Evolutionary conservation across 176 grass and related monocot genomes (phyloP), one percentile per base, ranked within the genome.

Genomic region (Avena atlantica): DNA sequence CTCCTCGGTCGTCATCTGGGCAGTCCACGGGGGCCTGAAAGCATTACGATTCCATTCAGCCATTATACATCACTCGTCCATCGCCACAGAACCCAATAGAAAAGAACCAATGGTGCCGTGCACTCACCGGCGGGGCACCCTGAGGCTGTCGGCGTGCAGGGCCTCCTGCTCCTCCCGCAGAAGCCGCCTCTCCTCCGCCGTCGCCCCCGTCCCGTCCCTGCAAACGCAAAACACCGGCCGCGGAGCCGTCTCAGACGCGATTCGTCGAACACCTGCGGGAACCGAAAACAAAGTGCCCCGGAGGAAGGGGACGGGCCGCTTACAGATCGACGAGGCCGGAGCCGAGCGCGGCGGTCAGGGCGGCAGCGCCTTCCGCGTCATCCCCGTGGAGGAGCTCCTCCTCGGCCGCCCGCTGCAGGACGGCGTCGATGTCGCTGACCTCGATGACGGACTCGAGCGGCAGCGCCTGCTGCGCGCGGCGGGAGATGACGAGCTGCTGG

Each of bases 21-120:
- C 45, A 88, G 52, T 93, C 94, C 94, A 95, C 51, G 87, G 81
- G 27, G 94, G 94, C 23, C 91, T 95, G 75, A n/a, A 85, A 94
- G n/a, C 2, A 45, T 16, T 2, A 12, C 4, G 2, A 48, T 11
- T 64, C 58, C 25, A 34, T 52, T 63, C 37, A 84, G 1, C 17
- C 23, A 74, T 1, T 12, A 81, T 2, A 62, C 49, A 48, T 8
- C 1, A 10, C 11, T 70, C 40, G 17, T 14, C 58, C 12, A 27
- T 52, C 70, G 3, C 19, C 44, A 84, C 11, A 50, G 2, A 1
- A 63, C 36, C 71, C 12, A 23, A 62, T 31, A 36, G 45, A 51
- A 64, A 61, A 60, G 55, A 84, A 58, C 36, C 2, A 27, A 50
- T 6, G 42, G 24, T 25, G 55, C 5, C 1, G 37, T 31, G 83